Evolutionary conservation across 2,329 filamentous ascomycete species (phyloP).

Genomic region (Ophiostoma fasciatum): DNA sequence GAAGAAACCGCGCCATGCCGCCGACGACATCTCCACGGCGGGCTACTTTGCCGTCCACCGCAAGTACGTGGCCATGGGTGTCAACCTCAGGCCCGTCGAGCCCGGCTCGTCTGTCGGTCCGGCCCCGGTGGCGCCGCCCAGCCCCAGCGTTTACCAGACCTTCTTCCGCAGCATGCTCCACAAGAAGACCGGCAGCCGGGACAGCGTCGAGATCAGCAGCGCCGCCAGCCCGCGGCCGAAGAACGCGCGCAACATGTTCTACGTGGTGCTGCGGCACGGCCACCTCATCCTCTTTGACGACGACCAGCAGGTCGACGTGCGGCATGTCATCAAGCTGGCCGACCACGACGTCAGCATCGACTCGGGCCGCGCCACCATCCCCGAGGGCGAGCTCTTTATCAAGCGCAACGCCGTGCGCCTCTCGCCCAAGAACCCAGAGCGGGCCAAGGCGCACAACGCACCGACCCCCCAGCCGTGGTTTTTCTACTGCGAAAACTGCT

Average conservation of each 20-base stretch:
- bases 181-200: conserved; percentile 39
- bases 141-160: conserved; percentile 90
- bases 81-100: conserved; percentile 87
- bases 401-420: conserved; percentile 84
- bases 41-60: conserved; percentile 93
- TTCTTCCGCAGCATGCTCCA: conserved; percentile 98
- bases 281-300: conserved; percentile 98
- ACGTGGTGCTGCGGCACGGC: conserved; percentile 82
- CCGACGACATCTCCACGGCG: conserved; percentile 59
- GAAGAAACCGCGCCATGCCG: conserved; percentile 37
- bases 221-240: conserved; percentile 38
- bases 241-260: conserved; percentile 77
- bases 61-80: conserved; percentile 80
- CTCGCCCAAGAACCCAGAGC: conserved; percentile 40
- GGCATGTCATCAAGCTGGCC: conserved; percentile 85
- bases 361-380: conserved; percentile 56
- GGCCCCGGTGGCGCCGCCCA: conserved; percentile 58
- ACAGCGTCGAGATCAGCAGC: conserved; percentile 29
- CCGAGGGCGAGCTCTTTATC: conserved; percentile 89
- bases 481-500: conserved; percentile 87
- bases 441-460: conserved; percentile 34
- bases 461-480: conserved; percentile 69
- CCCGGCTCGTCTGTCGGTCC: conserved; percentile 58
- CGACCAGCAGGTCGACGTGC: conserved; percentile 84
- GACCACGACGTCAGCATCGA: conserved; percentile 79